Evolutionary conservation across 1,139 yeast genomes (phyloP).

Genomic region (Pichia sorboxylosa): DNA sequence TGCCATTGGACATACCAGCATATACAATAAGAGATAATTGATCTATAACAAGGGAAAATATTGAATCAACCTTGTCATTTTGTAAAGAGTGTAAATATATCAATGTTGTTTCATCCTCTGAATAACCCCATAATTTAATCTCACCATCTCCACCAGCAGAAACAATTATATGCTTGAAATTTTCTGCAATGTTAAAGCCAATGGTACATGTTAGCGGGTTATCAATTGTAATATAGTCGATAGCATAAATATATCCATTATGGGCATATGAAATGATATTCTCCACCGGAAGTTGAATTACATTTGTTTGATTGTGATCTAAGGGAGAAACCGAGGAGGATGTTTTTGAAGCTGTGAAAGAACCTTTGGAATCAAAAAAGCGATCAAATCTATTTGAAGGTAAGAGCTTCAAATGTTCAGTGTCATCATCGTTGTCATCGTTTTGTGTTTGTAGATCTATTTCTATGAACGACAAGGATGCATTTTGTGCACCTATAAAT

Average conservation of each 20-base stretch:
- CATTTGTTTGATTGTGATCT: slow-evolving; percentile 6
- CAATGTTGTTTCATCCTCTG: slow-evolving; percentile 11
- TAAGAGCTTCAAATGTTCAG: slow-evolving; percentile 32
- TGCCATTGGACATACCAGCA: slow-evolving; percentile 67
- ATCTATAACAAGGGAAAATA: slow-evolving; percentile 45
- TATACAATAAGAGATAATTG: slow-evolving; percentile 43
- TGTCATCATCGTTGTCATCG: slow-evolving; percentile 9
- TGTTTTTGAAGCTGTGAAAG: background rate
- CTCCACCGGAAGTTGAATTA: slow-evolving; percentile 57
- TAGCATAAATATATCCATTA: slow-evolving; percentile 75
- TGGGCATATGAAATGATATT: slow-evolving; percentile 77
- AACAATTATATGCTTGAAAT: slow-evolving; percentile 32
- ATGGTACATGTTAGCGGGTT: slow-evolving; percentile 13
- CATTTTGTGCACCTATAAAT: slow-evolving; percentile 86
- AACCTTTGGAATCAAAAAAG: slow-evolving; percentile 86
- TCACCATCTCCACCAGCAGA: slow-evolving; percentile 90
- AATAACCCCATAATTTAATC: slow-evolving; percentile 60
- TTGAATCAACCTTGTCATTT: slow-evolving; percentile 45
- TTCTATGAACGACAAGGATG: slow-evolving; percentile 66
- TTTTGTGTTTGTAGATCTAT: slow-evolving; percentile 24
- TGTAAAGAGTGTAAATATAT: slow-evolving; percentile 35
- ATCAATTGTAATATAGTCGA: slow-evolving; percentile 27
- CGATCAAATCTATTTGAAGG: slow-evolving; percentile 78
- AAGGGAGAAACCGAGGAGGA: background rate
- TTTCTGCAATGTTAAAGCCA: slow-evolving; percentile 20